phyloP scores from a whole-genome alignment of 1,284 basidiomycete genomes.

The Peniophora sp. region DNA sequence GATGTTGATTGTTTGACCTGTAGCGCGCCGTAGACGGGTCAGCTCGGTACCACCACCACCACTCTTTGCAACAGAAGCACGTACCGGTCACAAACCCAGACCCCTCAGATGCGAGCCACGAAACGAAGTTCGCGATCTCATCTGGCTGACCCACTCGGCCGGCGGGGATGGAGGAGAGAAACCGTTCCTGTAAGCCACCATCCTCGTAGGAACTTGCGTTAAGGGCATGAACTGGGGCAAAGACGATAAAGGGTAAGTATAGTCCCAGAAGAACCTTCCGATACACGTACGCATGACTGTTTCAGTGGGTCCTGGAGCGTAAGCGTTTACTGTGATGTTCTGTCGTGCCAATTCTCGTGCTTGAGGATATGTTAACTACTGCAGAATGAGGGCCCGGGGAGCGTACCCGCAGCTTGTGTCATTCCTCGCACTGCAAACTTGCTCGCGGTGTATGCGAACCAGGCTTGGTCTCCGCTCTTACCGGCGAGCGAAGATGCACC shows the following conservation, averaged over 20 bases:
- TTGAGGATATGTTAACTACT: conserved; percentile 6
- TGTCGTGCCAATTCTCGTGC: conserved; percentile 19
- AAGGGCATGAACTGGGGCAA: neutral
- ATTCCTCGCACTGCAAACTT: conserved; percentile 22
- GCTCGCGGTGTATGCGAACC: conserved; percentile 12
- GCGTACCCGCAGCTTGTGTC: conserved; percentile 15
- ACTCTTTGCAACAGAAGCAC: neutral
- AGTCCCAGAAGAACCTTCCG: conserved; percentile 1
- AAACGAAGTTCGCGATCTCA: conserved; percentile 15
- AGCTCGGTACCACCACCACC: neutral
- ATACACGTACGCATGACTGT: conserved; percentile 8
- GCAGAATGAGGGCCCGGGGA: too few species aligned
- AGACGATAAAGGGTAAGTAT: neutral
- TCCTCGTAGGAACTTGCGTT: neutral
- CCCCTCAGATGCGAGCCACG: conserved; percentile 12
- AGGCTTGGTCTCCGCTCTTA: neutral
- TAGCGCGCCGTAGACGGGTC: neutral
- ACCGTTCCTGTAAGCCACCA: neutral
- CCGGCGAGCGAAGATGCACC: neutral
- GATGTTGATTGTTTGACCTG: neutral
- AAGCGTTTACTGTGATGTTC: conserved; percentile 24
- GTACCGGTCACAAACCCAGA: conserved; percentile 12
- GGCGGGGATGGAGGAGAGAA: conserved; percentile 9
- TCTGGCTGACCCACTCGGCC: conserved; percentile 10
- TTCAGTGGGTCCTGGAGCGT: conserved; percentile 18